These are phyloP conservation scores for Mesotaenium endlicherianum DNA, from an alignment of 139 green algal species.

Conservation along the genomic window DNA sequence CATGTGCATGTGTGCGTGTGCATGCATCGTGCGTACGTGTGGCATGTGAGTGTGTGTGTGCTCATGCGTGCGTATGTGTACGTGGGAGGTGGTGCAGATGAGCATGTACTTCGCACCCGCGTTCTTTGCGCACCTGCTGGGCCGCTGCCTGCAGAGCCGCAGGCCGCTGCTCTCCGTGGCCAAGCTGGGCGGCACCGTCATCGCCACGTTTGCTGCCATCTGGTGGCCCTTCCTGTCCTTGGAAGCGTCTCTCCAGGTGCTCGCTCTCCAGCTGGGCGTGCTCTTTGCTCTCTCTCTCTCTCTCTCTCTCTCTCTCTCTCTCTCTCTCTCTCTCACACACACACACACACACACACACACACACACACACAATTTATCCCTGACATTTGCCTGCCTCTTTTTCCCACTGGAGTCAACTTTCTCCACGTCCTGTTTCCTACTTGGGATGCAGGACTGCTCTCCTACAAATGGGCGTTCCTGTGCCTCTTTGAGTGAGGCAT, in stretches of 20 bases:
- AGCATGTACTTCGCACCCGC: conserved; percentile 88
- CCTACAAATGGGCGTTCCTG: no score
- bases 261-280: not conserved
- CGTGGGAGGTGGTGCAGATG: conserved; percentile 73
- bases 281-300: not conserved
- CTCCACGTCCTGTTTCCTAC: no score
- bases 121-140: conserved; percentile 93
- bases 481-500: no score
- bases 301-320: no score
- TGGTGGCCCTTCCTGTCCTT: conserved; percentile 79
- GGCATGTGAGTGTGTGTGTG: not conserved
- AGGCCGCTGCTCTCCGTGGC: conserved; percentile 49
- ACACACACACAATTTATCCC: no score
- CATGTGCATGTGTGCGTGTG: not conserved
- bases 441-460: no score
- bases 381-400: no score
- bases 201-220: conserved; percentile 69
- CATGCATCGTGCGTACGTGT: no score
- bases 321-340: no score
- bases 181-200: conserved; percentile 56
- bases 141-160: conserved; percentile 65
- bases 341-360: no score
- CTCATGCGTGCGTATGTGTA: not conserved
- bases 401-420: no score
- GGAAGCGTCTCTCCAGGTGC: conserved; percentile 23